Percentiles rank a stretch among this genome's conserved stretches.
Evolutionary conservation across 805 yeast species (phyloP).

Genomic region (Metschnikowia aberdeeniae): DNA sequence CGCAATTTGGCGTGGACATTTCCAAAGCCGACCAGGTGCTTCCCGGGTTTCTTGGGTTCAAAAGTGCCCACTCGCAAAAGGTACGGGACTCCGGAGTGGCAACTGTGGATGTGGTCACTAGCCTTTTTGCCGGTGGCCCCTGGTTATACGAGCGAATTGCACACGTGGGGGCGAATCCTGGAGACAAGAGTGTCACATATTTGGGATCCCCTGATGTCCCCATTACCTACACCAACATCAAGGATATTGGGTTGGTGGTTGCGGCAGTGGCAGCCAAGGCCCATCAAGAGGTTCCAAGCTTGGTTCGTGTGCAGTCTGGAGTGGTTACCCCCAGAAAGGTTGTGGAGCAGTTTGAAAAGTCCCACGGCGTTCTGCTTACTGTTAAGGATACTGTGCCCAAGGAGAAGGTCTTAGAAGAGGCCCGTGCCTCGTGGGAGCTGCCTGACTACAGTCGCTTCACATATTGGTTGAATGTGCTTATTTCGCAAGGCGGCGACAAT

Average conservation of each 20-base stretch:
- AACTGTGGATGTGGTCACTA: slow-evolving; percentile 40
- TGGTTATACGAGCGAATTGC: slow-evolving; percentile 32
- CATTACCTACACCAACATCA: slow-evolving; percentile 13
- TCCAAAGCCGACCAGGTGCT: slow-evolving; percentile 21
- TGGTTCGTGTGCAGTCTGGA: slow-evolving; percentile 40
- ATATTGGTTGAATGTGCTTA: slow-evolving; percentile 28
- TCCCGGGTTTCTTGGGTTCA: slow-evolving; percentile 33
- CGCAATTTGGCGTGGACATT: slow-evolving; percentile 55
- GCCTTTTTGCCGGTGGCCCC: slow-evolving; percentile 33
- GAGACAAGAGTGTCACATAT: slow-evolving; percentile 30
- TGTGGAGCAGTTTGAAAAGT: slow-evolving; percentile 36
- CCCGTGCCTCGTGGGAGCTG: slow-evolving; percentile 21
- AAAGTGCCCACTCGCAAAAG: slow-evolving; percentile 32
- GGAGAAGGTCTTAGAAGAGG: slow-evolving; percentile 29
- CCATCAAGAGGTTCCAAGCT: slow-evolving; percentile 37
- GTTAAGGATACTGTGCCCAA: slow-evolving; percentile 21
- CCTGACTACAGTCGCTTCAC: slow-evolving; percentile 30
- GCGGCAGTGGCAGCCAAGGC: slow-evolving; percentile 34
- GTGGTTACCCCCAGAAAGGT: slow-evolving; percentile 35
- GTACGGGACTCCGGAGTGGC: slow-evolving; percentile 45
- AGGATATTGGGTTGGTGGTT: slow-evolving; percentile 46
- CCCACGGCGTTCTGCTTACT: slow-evolving; percentile 27
- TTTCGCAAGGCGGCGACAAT: slow-evolving; percentile 35
- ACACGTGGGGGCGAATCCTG: slow-evolving; percentile 32
- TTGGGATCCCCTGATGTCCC: slow-evolving; percentile 38